Evolutionary conservation across 768 basidiomycete genomes (phyloP).

Genomic region (Calvatia gigantea): DNA sequence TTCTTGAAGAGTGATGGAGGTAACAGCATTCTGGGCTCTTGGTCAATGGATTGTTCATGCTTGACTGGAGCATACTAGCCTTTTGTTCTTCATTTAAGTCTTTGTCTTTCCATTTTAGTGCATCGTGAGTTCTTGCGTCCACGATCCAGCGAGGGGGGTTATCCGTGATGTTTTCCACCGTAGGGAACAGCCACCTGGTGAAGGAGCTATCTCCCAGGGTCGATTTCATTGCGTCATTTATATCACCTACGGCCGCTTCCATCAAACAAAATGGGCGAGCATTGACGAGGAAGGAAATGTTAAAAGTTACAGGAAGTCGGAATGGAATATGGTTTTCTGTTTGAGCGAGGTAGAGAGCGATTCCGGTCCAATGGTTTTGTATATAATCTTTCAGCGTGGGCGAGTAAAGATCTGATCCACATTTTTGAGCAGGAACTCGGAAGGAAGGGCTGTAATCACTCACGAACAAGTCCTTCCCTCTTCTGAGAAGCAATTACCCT

Average conservation of each 20-base stretch:
- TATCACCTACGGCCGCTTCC: slow-evolving; percentile 33
- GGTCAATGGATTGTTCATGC: background rate
- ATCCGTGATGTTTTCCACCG: slow-evolving; percentile 25
- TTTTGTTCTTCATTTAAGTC: slow-evolving; percentile 46
- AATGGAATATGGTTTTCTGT: slow-evolving; percentile 34
- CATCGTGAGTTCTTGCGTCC: slow-evolving; percentile 21
- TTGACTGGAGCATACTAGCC: slow-evolving; percentile 21
- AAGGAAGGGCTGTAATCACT: slow-evolving; percentile 19
- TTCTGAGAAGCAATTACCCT: slow-evolving; percentile 40
- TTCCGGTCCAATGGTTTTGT: slow-evolving; percentile 31
- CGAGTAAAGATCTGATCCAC: slow-evolving; percentile 33
- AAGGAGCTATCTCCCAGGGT: slow-evolving; percentile 24
- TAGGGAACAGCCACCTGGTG: slow-evolving; percentile 44
- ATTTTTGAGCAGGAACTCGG: background rate
- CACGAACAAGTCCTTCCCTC: slow-evolving; percentile 44
- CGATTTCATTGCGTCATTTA: background rate
- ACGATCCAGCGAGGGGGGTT: slow-evolving; percentile 20
- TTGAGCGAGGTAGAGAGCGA: slow-evolving; percentile 36
- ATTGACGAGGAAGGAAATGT: slow-evolving; percentile 47
- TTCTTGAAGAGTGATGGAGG: slow-evolving; percentile 37
- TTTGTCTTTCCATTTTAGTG: slow-evolving; percentile 37
- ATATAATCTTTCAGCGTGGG: slow-evolving; percentile 38
- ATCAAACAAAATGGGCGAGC: slow-evolving; percentile 38
- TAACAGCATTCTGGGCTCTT: slow-evolving; percentile 31
- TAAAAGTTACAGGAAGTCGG: slow-evolving; percentile 37